A percentile compares a stretch with the other conserved stretches of the same genome.
Conservation (phyloP, 169 alveolate species). For the Pseudocohnilembus persalinus region DNA sequence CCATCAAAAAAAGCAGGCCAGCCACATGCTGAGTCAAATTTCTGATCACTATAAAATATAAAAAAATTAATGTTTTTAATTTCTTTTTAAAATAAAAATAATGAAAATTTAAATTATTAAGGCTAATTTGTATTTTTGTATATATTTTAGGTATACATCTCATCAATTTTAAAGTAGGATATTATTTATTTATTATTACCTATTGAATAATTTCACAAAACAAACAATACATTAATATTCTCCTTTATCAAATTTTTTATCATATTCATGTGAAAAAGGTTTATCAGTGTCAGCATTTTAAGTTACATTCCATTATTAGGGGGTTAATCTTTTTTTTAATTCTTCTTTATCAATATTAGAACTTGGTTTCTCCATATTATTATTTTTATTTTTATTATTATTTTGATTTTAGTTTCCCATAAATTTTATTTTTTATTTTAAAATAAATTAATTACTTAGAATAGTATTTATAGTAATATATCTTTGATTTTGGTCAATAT, state of each 20-base stretch:
- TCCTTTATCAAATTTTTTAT: constrained; percentile 50
- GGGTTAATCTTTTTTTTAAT: constrained; percentile 27
- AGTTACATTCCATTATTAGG: constrained; percentile 38
- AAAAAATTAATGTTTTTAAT: no score
- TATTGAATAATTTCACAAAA: constrained; percentile 41
- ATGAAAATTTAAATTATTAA: background rate
- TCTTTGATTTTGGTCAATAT: no score
- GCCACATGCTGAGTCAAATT: constrained; percentile 72
- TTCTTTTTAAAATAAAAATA: background rate
- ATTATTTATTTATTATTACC: no score
- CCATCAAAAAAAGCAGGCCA: constrained; percentile 74
- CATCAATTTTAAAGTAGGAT: no score
- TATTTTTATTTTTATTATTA: background rate
- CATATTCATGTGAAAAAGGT: constrained; percentile 46
- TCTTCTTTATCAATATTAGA: constrained; percentile 24
- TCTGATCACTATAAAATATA: constrained; percentile 38
- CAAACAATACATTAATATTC: constrained; percentile 51
- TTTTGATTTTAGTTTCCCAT: background rate
- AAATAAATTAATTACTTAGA: no score
- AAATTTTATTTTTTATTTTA: no score
- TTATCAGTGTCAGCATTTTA: constrained; percentile 41
- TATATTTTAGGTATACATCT: no score
- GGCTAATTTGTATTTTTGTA: no score
- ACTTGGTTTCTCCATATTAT: background rate
- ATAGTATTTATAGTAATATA: no score